Evolutionary conservation across 2,329 filamentous ascomycete genomes (phyloP).

Genomic region (Aspergillus ochraceoroseus): DNA sequence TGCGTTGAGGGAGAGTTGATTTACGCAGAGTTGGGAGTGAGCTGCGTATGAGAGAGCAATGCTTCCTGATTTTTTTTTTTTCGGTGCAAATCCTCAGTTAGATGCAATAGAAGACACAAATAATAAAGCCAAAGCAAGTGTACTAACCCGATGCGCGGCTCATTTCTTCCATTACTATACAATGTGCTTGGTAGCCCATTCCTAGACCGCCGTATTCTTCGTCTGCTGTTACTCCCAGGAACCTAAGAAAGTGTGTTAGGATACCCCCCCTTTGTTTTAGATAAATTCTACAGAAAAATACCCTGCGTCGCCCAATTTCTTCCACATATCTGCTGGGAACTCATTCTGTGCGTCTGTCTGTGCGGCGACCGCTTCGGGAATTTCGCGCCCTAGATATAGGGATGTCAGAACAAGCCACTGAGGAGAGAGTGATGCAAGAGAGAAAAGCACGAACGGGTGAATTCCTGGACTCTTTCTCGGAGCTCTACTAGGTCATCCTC

Average conservation of each 20-base stretch:
- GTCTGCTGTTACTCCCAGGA: constrained; percentile 88
- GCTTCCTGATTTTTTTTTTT: constrained; percentile 31
- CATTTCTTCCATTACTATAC: constrained; percentile 90
- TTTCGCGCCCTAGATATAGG: constrained; percentile 61
- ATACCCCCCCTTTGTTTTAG: too few relatives aligned
- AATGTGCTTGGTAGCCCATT: constrained; percentile 96
- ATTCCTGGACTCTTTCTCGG: constrained; percentile 80
- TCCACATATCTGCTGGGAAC: constrained; percentile 90
- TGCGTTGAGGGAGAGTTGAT: constrained; percentile 90
- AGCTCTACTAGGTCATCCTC: constrained; percentile 72
- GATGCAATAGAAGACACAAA: neutral
- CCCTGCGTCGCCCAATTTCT: constrained; percentile 83
- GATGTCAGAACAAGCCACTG: neutral
- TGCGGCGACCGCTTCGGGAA: constrained; percentile 74
- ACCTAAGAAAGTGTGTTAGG: constrained; percentile 42
- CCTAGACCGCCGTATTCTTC: constrained; percentile 84
- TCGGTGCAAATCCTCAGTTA: neutral
- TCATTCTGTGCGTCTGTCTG: constrained; percentile 79
- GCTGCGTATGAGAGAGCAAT: constrained; percentile 83
- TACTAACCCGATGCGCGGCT: constrained; percentile 78
- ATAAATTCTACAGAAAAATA: constrained; percentile 23
- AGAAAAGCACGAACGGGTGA: constrained; percentile 57
- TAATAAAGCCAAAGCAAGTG: too few relatives aligned
- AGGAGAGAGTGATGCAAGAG: neutral
- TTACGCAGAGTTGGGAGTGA: constrained; percentile 93